These are phyloP conservation scores for Gossypium gossypioides DNA, from an alignment of 441 rosid genomes.

Conservation along the genomic window DNA sequence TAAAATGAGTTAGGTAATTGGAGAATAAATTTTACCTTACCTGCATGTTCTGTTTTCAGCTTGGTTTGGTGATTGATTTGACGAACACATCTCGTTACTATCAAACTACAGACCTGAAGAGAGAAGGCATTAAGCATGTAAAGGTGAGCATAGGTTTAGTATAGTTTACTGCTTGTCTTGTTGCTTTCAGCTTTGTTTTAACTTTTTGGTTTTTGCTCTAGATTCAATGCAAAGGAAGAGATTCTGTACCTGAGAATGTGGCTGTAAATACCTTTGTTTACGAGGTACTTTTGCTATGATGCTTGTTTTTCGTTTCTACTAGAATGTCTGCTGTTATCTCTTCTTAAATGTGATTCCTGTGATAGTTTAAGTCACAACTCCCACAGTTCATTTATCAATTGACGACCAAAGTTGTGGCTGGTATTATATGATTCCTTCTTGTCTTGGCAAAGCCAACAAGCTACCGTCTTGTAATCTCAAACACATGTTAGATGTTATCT, in stretches of 20 bases:
- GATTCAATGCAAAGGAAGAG: slow-evolving; percentile 93
- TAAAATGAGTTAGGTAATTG: background rate
- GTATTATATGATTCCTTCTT: background rate
- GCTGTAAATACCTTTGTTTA: slow-evolving; percentile 77
- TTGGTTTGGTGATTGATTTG: slow-evolving; percentile 95
- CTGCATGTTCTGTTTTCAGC: slow-evolving; percentile 35
- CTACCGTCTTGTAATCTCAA: background rate
- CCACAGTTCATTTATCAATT: background rate
- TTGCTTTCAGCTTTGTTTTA: background rate
- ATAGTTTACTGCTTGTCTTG: background rate
- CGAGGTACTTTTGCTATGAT: slow-evolving; percentile 47
- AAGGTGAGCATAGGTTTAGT: slow-evolving; percentile 41
- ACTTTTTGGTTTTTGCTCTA: slow-evolving; percentile 22
- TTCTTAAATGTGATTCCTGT: background rate
- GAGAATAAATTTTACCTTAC: background rate
- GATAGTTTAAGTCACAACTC: background rate
- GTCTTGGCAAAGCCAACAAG: background rate
- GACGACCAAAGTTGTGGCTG: background rate
- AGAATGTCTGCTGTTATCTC: background rate
- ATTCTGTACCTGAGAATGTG: slow-evolving; percentile 78
- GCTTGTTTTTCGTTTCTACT: background rate
- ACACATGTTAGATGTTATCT: background rate
- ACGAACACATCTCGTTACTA: slow-evolving; percentile 92
- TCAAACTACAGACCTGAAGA: slow-evolving; percentile 65
- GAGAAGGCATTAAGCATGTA: slow-evolving; percentile 82